A percentile compares a stretch with the other conserved stretches of the same genome.
These are phyloP conservation scores for Gossypium bickii DNA, from an alignment of 345 rosid species.

Conservation along the genomic window DNA sequence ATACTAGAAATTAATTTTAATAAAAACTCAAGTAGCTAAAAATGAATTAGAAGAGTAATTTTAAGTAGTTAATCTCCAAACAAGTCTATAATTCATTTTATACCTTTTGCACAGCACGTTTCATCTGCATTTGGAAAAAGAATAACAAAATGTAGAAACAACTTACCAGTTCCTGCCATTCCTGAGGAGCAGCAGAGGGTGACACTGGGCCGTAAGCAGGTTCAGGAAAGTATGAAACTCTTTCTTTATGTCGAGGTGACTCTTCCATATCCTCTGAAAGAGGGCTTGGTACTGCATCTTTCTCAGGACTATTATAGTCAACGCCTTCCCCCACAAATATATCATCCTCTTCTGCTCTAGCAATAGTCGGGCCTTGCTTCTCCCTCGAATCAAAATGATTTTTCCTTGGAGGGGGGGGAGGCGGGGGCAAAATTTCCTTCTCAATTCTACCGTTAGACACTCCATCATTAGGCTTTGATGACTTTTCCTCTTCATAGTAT, in stretches of 20 bases:
- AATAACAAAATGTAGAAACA: background rate
- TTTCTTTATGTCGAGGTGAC: constrained; percentile 87
- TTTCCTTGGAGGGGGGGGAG: constrained; percentile 62
- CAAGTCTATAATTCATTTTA: background rate
- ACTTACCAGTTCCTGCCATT: constrained; percentile 79
- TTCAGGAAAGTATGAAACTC: constrained; percentile 60
- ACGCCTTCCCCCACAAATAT: constrained; percentile 86
- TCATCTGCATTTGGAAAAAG: background rate
- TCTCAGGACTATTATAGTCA: constrained; percentile 72
- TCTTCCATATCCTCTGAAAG: constrained; percentile 98
- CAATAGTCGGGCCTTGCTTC: constrained; percentile 51
- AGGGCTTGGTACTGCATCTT: constrained; percentile 80
- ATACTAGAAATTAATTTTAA: background rate
- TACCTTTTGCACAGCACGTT: background rate
- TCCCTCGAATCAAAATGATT: constrained; percentile 44
- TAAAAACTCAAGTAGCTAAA: background rate
- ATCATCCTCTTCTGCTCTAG: constrained; percentile 75
- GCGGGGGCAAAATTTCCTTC: constrained; percentile 54
- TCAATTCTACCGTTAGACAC: constrained; percentile 36
- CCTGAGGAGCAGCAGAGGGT: constrained; percentile 69
- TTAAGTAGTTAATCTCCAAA: background rate
- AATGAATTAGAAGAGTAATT: background rate
- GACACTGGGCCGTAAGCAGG: constrained; percentile 77
- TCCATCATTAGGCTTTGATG: constrained; percentile 40
- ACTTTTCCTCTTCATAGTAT: constrained; percentile 54